Evolutionary conservation across 2,329 filamentous ascomycete species (phyloP).

Genomic region (Chalaropsis thielavioides): DNA sequence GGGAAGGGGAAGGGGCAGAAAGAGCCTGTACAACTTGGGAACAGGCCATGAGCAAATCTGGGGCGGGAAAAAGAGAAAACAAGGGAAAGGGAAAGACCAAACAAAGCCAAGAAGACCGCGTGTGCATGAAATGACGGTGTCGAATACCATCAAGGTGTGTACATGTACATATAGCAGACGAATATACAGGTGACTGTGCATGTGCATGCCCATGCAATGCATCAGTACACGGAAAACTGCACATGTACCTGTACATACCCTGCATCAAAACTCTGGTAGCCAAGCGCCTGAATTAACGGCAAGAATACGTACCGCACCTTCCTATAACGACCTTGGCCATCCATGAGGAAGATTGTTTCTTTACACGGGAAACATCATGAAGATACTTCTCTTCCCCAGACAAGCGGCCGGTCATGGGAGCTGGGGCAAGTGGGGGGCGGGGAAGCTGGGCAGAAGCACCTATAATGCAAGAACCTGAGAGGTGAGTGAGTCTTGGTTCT

Average conservation of each 20-base stretch:
- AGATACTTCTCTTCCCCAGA: not conserved
- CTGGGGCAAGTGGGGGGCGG: not conserved
- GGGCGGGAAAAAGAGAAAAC: not conserved
- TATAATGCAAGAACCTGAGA: not conserved
- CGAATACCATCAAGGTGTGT: not conserved
- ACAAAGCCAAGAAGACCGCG: not conserved
- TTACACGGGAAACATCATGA: not conserved
- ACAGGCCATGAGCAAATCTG: not conserved
- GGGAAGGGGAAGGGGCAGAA: not conserved
- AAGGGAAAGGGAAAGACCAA: not conserved
- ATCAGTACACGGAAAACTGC: too few species aligned
- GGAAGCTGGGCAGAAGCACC: not conserved
- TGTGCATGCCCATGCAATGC: too few species aligned
- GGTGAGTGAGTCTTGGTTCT: not conserved
- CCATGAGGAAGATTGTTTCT: not conserved
- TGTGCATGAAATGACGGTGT: not conserved
- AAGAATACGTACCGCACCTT: not conserved
- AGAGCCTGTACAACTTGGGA: not conserved
- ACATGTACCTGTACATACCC: not conserved
- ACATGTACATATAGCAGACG: not conserved
- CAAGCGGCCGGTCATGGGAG: not conserved
- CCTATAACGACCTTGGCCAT: not conserved
- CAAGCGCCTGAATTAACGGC: not conserved
- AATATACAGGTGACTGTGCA: not conserved
- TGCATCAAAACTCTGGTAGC: not conserved